These are phyloP conservation scores for Salvia sclarea DNA, from an alignment of 305 asterid species.

Conservation along the genomic window DNA sequence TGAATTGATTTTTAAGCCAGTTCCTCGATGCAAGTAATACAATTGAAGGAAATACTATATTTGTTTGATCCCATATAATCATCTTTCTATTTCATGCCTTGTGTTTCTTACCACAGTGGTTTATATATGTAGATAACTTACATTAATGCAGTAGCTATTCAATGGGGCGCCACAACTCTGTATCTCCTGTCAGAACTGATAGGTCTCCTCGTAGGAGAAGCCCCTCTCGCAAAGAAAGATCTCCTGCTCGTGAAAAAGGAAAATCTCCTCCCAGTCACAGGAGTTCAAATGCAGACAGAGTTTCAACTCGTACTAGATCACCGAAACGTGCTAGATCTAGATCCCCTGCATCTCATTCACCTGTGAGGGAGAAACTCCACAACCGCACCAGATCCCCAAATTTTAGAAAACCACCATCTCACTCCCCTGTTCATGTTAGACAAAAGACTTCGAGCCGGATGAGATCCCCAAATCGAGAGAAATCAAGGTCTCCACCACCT, in stretches of 20 bases:
- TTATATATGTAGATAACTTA: constrained; percentile 19
- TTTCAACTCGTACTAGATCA: constrained; percentile 53
- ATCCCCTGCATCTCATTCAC: constrained; percentile 60
- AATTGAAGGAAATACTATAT: neutral
- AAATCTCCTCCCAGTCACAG: constrained; percentile 57
- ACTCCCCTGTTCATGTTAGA: constrained; percentile 48
- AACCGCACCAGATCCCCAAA: constrained; percentile 52
- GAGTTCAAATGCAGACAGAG: constrained; percentile 54
- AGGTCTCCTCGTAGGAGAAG: constrained; percentile 65
- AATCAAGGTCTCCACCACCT: constrained; percentile 54
- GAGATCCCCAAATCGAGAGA: constrained; percentile 52
- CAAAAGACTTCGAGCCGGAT: constrained; percentile 46
- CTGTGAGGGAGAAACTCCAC: constrained; percentile 54
- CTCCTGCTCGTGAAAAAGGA: constrained; percentile 48
- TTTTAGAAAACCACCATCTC: constrained; percentile 46
- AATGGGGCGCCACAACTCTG: constrained; percentile 69
- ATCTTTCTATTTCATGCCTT: neutral
- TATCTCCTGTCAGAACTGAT: constrained; percentile 61
- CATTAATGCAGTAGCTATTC: constrained; percentile 27
- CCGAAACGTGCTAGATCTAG: constrained; percentile 59
- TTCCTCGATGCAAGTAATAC: neutral
- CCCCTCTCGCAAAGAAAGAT: constrained; percentile 62
- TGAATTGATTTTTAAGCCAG: neutral
- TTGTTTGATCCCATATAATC: neutral
- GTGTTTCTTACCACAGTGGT: constrained; percentile 20